A percentile compares a stretch with the other conserved stretches of the same genome.
Evolutionary conservation across 306 rosid genomes (phyloP).

Genomic region (Begonia peltatifolia): DNA sequence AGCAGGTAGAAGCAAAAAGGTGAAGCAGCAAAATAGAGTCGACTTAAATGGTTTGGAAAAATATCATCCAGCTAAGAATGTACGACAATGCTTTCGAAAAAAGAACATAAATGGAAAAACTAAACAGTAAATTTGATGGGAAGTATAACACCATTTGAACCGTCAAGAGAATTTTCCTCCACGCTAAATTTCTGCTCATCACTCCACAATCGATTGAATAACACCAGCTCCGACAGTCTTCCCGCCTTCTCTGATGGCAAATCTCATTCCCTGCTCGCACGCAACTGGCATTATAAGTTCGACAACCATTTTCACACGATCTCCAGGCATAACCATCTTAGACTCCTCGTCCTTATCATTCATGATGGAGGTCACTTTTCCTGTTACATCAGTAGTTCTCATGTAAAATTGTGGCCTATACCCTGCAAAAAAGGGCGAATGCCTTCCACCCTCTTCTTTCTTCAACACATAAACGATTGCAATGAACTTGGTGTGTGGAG

Average conservation of each 20-base stretch:
- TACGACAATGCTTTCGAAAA: too few species aligned
- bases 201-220: slow-evolving; percentile 58
- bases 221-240: slow-evolving; percentile 87
- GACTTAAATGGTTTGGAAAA: too few species aligned
- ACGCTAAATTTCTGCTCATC: not conserved
- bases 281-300: slow-evolving; percentile 73
- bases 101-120: too few species aligned
- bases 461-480: slow-evolving; percentile 62
- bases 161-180: too few species aligned
- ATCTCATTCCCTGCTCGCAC: slow-evolving; percentile 79
- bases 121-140: too few species aligned
- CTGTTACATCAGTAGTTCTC: slow-evolving; percentile 77
- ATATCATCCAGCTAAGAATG: too few species aligned
- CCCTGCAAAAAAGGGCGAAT: slow-evolving; percentile 26
- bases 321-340: slow-evolving; percentile 5
- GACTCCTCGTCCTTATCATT: slow-evolving; percentile 81
- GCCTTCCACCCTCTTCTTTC: slow-evolving; percentile 83
- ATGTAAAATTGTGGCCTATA: too few species aligned
- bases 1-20: too few species aligned
- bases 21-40: too few species aligned
- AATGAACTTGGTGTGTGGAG: too few species aligned
- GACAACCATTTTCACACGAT: slow-evolving; percentile 14
- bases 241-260: slow-evolving; percentile 79
- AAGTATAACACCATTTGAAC: too few species aligned
- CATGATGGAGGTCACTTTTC: slow-evolving; percentile 48